A percentile compares a stretch with the other conserved stretches of the same genome.
Conservation (phyloP, 73 alveolate genomes). For the Paramecium sonneborni region DNA sequence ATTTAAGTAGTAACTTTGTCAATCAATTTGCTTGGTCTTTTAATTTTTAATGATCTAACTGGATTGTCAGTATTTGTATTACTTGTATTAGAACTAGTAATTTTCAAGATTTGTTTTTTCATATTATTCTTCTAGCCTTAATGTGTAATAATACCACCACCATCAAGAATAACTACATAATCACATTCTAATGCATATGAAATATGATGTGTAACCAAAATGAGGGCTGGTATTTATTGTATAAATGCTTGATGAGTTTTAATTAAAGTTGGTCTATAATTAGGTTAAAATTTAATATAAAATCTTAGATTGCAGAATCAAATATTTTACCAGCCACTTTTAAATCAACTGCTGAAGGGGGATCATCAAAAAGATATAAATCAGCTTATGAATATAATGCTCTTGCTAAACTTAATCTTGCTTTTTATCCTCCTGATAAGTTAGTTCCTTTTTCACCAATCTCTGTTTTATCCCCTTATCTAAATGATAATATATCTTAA, state of each 20-base stretch:
- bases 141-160: not conserved
- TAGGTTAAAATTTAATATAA: not conserved
- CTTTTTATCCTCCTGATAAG: constrained; percentile 93
- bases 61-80: not conserved
- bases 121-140: constrained; percentile 15
- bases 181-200: constrained; percentile 35
- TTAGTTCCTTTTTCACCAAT: constrained; percentile 82
- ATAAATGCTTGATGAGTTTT: not conserved
- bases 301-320: constrained; percentile 1
- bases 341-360: constrained; percentile 85
- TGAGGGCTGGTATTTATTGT: constrained; percentile 32
- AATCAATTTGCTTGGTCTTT: not conserved
- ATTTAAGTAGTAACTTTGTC: not conserved
- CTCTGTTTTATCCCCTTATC: constrained; percentile 73
- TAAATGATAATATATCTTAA: constrained; percentile 69
- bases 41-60: not conserved
- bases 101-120: not conserved
- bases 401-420: constrained; percentile 95
- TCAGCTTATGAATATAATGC: constrained; percentile 91
- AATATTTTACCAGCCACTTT: constrained; percentile 74
- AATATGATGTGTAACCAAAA: constrained; percentile 57
- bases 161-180: constrained; percentile 22
- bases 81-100: not conserved
- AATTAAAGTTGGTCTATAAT: not conserved
- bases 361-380: constrained; percentile 87